phyloP scores from a whole-genome alignment of 1,139 yeast species.

The Scheffersomyces parashehatae region DNA sequence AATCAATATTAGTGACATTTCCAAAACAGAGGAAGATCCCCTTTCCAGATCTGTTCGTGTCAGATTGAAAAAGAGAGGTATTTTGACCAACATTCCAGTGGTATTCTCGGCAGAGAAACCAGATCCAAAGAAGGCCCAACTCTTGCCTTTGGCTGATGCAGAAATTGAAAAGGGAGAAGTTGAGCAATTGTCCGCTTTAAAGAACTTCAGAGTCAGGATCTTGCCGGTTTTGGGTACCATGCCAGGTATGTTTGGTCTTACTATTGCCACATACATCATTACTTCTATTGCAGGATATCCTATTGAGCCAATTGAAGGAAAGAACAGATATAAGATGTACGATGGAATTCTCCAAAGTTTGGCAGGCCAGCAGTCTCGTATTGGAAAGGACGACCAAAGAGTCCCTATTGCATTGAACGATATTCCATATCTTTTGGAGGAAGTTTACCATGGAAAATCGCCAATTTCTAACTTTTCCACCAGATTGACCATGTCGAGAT shows the following conservation, averaged over 20 bases:
- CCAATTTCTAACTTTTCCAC: slow-evolving; percentile 86
- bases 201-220: slow-evolving; percentile 88
- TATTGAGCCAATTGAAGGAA: slow-evolving; percentile 86
- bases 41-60: slow-evolving; percentile 86
- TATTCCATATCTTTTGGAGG: slow-evolving; percentile 84
- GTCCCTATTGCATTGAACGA: slow-evolving; percentile 74
- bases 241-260: slow-evolving; percentile 94
- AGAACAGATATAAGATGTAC: slow-evolving; percentile 78
- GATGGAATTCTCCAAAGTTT: slow-evolving; percentile 80
- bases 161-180: slow-evolving; percentile 81
- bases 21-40: slow-evolving; percentile 84
- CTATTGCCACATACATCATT: slow-evolving; percentile 80
- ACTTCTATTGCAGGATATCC: slow-evolving; percentile 86
- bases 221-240: slow-evolving; percentile 93
- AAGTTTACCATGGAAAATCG: slow-evolving; percentile 88
- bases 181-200: slow-evolving; percentile 81
- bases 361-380: slow-evolving; percentile 83
- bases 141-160: slow-evolving; percentile 79
- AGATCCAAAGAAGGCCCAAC: slow-evolving; percentile 86
- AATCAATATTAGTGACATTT: slow-evolving; percentile 44
- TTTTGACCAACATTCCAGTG: slow-evolving; percentile 74
- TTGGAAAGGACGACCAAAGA: slow-evolving; percentile 67
- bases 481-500: slow-evolving; percentile 72
- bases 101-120: slow-evolving; percentile 96
- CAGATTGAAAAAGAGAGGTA: slow-evolving; percentile 76